Evolutionary conservation across 345 rosid genomes (phyloP).

Genomic region (Ailanthus altissimus): DNA sequence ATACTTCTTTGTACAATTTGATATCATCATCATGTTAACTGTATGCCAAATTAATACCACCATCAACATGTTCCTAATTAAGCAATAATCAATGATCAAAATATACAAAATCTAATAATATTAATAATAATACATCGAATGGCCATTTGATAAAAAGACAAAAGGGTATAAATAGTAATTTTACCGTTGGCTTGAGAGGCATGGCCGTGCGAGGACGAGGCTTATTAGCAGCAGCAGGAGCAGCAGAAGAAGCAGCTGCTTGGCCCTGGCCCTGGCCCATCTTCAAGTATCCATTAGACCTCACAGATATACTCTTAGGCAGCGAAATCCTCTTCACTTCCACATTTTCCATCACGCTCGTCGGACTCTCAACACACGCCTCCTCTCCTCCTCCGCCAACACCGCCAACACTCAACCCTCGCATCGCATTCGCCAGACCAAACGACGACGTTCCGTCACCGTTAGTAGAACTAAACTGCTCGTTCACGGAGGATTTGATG

Average conservation of each 20-base stretch:
- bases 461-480: slow-evolving; percentile 26
- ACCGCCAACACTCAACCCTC: slow-evolving; percentile 22
- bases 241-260: neutral
- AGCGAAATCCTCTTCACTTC: slow-evolving; percentile 40
- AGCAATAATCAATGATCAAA: neutral
- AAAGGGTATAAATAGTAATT: neutral
- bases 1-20: neutral
- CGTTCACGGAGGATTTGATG: slow-evolving; percentile 36
- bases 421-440: slow-evolving; percentile 32
- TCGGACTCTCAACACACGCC: slow-evolving; percentile 41
- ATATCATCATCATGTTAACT: neutral
- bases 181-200: slow-evolving; percentile 28
- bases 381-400: slow-evolving; percentile 26
- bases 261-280: slow-evolving; percentile 21
- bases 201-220: slow-evolving; percentile 29
- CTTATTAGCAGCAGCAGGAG: slow-evolving; percentile 7
- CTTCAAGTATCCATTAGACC: slow-evolving; percentile 53
- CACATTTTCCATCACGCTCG: slow-evolving; percentile 37
- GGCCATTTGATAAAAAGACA: neutral
- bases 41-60: neutral
- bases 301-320: slow-evolving; percentile 58
- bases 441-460: slow-evolving; percentile 26
- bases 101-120: too few species aligned
- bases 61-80: neutral
- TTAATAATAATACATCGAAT: neutral